Conservation (phyloP, 306 rosid species). For the Arachis hypogaea region DNA sequence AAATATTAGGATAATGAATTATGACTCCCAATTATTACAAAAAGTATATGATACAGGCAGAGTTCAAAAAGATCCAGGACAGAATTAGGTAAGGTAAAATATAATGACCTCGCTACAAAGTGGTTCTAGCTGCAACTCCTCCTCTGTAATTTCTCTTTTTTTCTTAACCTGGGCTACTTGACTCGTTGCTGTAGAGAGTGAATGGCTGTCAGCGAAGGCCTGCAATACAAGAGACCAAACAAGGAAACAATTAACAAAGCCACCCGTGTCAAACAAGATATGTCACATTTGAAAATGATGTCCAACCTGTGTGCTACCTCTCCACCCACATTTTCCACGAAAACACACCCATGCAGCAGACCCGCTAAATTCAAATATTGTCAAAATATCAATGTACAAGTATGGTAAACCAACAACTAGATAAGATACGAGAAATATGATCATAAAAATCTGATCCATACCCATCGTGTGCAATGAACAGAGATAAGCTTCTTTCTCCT, state of each 20-base stretch:
- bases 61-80: conserved; percentile 13
- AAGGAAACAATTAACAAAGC: conserved; percentile 26
- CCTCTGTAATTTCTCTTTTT: conserved; percentile 64
- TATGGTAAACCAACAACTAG: conserved; percentile 16
- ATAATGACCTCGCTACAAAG: conserved; percentile 77
- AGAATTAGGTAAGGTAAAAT: conserved; percentile 30
- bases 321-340: conserved; percentile 91
- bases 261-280: conserved; percentile 12
- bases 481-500: conserved; percentile 66
- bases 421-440: background rate
- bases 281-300: conserved; percentile 28
- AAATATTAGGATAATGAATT: no score
- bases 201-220: conserved; percentile 63
- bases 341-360: conserved; percentile 78
- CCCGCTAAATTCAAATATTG: conserved; percentile 53
- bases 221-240: conserved; percentile 42
- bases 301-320: conserved; percentile 72
- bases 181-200: conserved; percentile 31
- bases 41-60: background rate
- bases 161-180: conserved; percentile 38
- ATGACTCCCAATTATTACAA: no score
- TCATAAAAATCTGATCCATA: conserved; percentile 40
- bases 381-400: conserved; percentile 26
- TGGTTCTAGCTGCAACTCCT: conserved; percentile 72
- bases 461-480: conserved; percentile 69